Conservation (phyloP, 1,284 basidiomycete species). For the Inonotus hispidus region DNA sequence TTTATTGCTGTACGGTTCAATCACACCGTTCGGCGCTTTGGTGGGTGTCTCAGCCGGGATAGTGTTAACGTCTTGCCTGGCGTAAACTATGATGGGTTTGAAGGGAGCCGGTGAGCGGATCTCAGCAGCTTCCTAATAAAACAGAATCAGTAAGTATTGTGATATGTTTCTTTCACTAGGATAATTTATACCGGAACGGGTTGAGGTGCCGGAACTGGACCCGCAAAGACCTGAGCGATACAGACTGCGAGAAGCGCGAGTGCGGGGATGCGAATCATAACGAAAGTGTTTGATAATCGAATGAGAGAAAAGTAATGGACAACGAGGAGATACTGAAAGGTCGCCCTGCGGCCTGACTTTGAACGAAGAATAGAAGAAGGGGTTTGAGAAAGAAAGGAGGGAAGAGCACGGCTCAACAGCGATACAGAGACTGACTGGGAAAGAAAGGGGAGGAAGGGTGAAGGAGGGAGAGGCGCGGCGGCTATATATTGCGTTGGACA, state of each 20-base stretch:
- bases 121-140: constrained; percentile 23
- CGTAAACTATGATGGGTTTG: constrained; percentile 43
- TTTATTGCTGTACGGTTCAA: constrained; percentile 24
- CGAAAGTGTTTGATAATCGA: constrained; percentile 14
- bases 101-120: constrained; percentile 31
- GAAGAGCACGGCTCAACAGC: constrained; percentile 18
- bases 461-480: constrained; percentile 16
- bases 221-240: constrained; percentile 40
- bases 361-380: constrained; percentile 21
- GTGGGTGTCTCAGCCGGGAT: constrained; percentile 31
- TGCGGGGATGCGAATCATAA: constrained; percentile 33
- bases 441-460: constrained; percentile 20
- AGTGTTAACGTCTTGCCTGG: constrained; percentile 32
- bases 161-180: neutral
- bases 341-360: constrained; percentile 34
- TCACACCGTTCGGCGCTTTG: constrained; percentile 24
- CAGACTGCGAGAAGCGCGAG: constrained; percentile 39
- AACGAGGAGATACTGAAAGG: constrained; percentile 24
- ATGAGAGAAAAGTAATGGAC: constrained; percentile 20
- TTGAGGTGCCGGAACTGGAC: constrained; percentile 37
- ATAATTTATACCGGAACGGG: constrained; percentile 30
- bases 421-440: constrained; percentile 28
- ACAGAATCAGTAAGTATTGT: neutral
- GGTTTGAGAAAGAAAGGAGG: neutral
- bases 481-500: constrained; percentile 22